Evolutionary conservation across 768 basidiomycete genomes (phyloP).

Genomic region (Kwoniella shandongensis): DNA sequence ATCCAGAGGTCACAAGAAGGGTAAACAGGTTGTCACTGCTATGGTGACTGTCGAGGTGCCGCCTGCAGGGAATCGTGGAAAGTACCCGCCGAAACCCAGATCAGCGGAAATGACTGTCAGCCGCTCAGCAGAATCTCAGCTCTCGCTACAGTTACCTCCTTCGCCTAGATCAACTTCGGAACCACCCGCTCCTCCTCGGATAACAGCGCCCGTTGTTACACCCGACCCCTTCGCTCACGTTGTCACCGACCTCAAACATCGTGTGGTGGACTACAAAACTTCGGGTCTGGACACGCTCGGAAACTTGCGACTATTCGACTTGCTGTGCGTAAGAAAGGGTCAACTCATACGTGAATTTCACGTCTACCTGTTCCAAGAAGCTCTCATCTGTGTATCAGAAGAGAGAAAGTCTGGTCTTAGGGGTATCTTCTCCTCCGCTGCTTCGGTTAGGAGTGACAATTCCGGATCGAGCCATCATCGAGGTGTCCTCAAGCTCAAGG

Average conservation of each 20-base stretch:
- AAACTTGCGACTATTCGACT: constrained; percentile 84
- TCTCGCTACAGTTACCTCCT: constrained; percentile 35
- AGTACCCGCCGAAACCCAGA: constrained; percentile 31
- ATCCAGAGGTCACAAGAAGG: constrained; percentile 59
- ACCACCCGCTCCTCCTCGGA: constrained; percentile 10
- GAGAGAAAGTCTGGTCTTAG: constrained; percentile 84
- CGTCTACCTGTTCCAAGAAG: constrained; percentile 95
- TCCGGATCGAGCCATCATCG: constrained; percentile 22
- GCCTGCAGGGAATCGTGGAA: constrained; percentile 36
- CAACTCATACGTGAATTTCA: constrained; percentile 88
- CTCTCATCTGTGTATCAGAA: constrained; percentile 96
- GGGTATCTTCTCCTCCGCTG: constrained; percentile 62
- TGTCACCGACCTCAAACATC: constrained; percentile 80
- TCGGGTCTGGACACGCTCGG: constrained; percentile 80
- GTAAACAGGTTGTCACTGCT: constrained; percentile 83
- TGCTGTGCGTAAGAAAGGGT: constrained; percentile 84
- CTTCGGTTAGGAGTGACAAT: constrained; percentile 32
- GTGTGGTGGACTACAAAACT: constrained; percentile 95
- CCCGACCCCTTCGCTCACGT: constrained; percentile 65
- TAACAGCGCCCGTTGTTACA: neutral
- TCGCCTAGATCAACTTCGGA: constrained; percentile 30
- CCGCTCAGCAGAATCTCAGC: constrained; percentile 10
- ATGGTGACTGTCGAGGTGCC: constrained; percentile 92
- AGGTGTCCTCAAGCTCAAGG: constrained; percentile 78
- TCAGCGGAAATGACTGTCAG: constrained; percentile 15